Percentiles rank a stretch among this genome's conserved stretches.
phyloP scores from a whole-genome alignment of 352 stramenopile species.

The Phytophthora colocasiae region DNA sequence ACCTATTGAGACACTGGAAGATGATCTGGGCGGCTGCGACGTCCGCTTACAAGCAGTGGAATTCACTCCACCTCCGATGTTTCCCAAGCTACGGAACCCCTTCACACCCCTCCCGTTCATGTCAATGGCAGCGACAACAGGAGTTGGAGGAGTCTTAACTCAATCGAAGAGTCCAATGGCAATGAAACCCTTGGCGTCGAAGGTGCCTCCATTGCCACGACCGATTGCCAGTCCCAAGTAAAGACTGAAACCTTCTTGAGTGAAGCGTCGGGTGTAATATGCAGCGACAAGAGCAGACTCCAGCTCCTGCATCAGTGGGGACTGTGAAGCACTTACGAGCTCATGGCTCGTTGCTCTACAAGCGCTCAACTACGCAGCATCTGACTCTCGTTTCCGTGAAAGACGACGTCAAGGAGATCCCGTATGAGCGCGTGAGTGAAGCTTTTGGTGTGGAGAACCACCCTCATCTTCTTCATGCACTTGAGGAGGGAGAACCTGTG shows the following conservation, averaged over 20 bases:
- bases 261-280: conserved; percentile 33
- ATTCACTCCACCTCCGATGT: conserved; percentile 58
- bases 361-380: conserved; percentile 68
- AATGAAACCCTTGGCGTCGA: conserved; percentile 13
- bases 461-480: conserved; percentile 65
- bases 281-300: conserved; percentile 19
- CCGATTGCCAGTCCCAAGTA: conserved; percentile 14
- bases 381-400: conserved; percentile 63
- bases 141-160: not conserved
- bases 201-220: conserved; percentile 24
- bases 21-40: conserved; percentile 7
- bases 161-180: conserved; percentile 13
- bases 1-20: conserved; percentile 18
- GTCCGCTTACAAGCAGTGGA: conserved; percentile 22
- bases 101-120: conserved; percentile 28
- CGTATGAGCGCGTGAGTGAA: conserved; percentile 71
- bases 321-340: conserved; percentile 62
- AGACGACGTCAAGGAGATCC: conserved; percentile 54
- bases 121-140: not conserved
- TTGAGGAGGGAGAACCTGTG: conserved; percentile 59
- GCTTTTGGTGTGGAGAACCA: conserved; percentile 78
- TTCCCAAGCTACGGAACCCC: conserved; percentile 43
- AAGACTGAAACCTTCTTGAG: conserved; percentile 17
- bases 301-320: not conserved
- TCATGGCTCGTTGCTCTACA: conserved; percentile 67